These are phyloP conservation scores for Aegilops tauschii DNA, from an alignment of 176 grass and related monocot species.

Conservation along the genomic window DNA sequence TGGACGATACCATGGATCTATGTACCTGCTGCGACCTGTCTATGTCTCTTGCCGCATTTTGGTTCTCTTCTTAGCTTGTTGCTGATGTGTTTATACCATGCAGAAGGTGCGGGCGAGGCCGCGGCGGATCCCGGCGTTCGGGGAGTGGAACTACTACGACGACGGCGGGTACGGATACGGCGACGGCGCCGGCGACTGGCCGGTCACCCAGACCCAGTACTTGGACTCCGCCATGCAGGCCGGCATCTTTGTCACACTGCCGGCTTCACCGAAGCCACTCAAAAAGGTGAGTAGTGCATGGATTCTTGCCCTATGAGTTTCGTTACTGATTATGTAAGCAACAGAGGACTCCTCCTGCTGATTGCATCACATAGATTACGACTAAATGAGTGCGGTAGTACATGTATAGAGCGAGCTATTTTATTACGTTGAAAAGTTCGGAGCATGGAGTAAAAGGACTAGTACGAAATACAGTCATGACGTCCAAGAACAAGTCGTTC, in stretches of 20 bases:
- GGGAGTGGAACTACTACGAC: constrained; percentile 54
- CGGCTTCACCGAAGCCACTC: constrained; percentile 14
- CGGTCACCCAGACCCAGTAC: constrained; percentile 42
- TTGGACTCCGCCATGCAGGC: constrained; percentile 35
- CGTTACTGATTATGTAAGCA: no score
- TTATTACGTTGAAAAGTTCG: background rate
- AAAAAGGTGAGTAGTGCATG: constrained; percentile 21
- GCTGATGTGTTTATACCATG: background rate
- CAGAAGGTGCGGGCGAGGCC: constrained; percentile 24
- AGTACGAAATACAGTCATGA: no score
- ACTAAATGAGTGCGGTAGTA: no score
- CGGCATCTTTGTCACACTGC: constrained; percentile 7
- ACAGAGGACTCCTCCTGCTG: no score
- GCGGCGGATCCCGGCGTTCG: constrained; percentile 46
- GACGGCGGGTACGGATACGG: constrained; percentile 25
- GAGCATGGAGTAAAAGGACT: background rate
- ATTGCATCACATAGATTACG: no score
- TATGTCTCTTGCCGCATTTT: background rate
- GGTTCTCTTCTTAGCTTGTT: background rate
- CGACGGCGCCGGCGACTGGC: constrained; percentile 30
- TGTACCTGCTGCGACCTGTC: background rate
- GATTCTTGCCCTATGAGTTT: no score
- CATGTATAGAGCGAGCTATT: no score
- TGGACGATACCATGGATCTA: background rate
- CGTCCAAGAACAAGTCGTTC: no score